Conservation (phyloP, 2,329 filamentous ascomycete species). For the Decorospora gaudefroyi region DNA sequence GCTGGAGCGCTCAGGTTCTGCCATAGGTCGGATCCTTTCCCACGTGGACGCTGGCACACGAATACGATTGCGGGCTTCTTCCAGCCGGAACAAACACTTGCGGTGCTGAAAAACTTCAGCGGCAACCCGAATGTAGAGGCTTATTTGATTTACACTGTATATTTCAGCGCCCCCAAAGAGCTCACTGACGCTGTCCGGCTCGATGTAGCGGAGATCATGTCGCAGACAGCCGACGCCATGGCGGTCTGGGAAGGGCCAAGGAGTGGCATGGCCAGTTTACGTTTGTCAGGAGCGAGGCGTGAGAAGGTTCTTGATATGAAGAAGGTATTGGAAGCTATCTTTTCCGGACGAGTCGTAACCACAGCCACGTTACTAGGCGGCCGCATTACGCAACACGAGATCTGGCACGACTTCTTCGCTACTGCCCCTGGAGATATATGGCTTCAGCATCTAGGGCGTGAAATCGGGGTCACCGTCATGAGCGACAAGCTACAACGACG, state of each 20-base stretch:
- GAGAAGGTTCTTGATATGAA: constrained; percentile 6
- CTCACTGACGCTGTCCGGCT: constrained; percentile 3
- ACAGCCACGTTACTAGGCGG: not conserved
- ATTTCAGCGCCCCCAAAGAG: constrained; percentile 8
- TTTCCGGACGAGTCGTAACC: constrained; percentile 4
- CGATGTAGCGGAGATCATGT: constrained; percentile 3
- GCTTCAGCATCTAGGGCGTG: constrained; percentile 7
- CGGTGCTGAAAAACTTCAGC: constrained; percentile 5
- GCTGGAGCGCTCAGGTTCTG: constrained; percentile 8
- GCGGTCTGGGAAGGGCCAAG: constrained; percentile 4
- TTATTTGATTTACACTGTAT: constrained; percentile 6
- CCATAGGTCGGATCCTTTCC: not conserved
- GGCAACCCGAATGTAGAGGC: not conserved
- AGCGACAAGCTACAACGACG: constrained; percentile 11
- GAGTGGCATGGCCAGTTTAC: constrained; percentile 6
- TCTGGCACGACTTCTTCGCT: constrained; percentile 16
- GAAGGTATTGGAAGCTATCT: constrained; percentile 6
- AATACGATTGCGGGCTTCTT: constrained; percentile 10
- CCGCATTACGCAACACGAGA: constrained; percentile 1
- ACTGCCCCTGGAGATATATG: constrained; percentile 3
- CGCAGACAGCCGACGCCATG: not conserved
- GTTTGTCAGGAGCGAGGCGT: constrained; percentile 5
- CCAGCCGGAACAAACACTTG: constrained; percentile 11
- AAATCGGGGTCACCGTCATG: constrained; percentile 2
- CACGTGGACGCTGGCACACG: not conserved